These are phyloP conservation scores for Annona squamosa DNA, from an alignment of 164 flowering plant genomes.

Conservation along the genomic window DNA sequence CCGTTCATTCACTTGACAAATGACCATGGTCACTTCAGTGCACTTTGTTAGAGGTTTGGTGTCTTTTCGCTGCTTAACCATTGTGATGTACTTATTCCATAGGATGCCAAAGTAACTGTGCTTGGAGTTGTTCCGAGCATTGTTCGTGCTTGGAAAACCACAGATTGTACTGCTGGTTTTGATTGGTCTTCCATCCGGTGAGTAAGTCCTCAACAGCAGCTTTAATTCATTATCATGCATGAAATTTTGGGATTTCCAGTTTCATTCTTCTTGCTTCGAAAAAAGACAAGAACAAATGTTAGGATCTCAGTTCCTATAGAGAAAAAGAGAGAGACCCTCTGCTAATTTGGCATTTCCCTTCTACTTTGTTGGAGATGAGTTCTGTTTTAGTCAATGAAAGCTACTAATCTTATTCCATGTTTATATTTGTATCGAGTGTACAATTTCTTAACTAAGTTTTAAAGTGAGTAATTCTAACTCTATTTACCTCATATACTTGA, in stretches of 20 bases:
- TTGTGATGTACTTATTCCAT: constrained; percentile 5
- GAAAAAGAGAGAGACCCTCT: too few species aligned
- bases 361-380: too few species aligned
- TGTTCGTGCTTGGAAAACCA: constrained; percentile 81
- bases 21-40: neutral
- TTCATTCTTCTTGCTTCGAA: too few species aligned
- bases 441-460: too few species aligned
- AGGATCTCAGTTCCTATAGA: too few species aligned
- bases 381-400: too few species aligned
- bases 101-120: constrained; percentile 97
- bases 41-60: neutral
- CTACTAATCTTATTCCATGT: too few species aligned
- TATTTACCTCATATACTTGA: too few species aligned
- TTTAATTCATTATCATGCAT: neutral
- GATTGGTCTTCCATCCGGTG: constrained; percentile 92
- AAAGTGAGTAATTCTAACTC: too few species aligned
- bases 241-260: neutral
- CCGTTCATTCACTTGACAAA: neutral
- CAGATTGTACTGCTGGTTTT: constrained; percentile 56
- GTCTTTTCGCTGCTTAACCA: neutral
- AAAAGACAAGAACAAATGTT: too few species aligned
- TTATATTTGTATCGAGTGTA: too few species aligned
- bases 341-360: too few species aligned
- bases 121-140: constrained; percentile 94
- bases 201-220: constrained; percentile 9